Evolutionary conservation across 2,329 filamentous ascomycete genomes (phyloP).

Genomic region (Dactylellina sp.): DNA sequence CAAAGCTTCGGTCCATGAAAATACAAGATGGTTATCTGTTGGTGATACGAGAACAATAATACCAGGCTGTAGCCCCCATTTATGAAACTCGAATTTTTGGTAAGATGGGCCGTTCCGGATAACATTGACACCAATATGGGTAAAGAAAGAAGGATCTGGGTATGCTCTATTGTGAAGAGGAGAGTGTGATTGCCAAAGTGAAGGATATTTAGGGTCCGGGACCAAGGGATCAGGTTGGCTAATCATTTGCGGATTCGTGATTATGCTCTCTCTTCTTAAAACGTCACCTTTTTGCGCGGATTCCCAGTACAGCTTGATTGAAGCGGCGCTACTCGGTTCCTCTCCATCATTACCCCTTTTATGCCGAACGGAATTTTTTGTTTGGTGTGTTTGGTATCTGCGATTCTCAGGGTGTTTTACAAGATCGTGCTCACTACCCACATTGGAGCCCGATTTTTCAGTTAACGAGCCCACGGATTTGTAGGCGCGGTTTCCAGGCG

Average conservation of each 20-base stretch:
- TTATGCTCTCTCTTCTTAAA: conserved; percentile 3
- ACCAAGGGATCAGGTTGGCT: not conserved
- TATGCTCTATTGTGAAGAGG: conserved; percentile 12
- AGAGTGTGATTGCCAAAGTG: conserved; percentile 4
- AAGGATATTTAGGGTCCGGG: conserved; percentile 8
- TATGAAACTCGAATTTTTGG: conserved; percentile 11
- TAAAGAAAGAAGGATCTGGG: conserved; percentile 6
- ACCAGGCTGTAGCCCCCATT: not conserved
- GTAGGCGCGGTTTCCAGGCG: no score
- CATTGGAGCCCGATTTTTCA: no score
- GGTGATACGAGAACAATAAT: not conserved
- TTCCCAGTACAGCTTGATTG: not conserved
- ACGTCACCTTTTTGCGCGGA: not conserved
- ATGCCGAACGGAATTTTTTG: no score
- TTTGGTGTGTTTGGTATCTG: no score
- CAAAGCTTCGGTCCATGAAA: not conserved
- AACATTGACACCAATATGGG: not conserved
- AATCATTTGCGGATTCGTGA: not conserved
- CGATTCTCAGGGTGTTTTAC: no score
- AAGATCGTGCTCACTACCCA: no score
- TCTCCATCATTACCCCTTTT: no score
- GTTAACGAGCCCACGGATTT: no score
- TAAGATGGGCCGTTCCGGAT: not conserved
- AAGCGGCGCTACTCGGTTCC: no score
- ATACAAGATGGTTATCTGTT: not conserved